phyloP scores from a whole-genome alignment of 495 filamentous ascomycete species.

The Xylaria venustula region DNA sequence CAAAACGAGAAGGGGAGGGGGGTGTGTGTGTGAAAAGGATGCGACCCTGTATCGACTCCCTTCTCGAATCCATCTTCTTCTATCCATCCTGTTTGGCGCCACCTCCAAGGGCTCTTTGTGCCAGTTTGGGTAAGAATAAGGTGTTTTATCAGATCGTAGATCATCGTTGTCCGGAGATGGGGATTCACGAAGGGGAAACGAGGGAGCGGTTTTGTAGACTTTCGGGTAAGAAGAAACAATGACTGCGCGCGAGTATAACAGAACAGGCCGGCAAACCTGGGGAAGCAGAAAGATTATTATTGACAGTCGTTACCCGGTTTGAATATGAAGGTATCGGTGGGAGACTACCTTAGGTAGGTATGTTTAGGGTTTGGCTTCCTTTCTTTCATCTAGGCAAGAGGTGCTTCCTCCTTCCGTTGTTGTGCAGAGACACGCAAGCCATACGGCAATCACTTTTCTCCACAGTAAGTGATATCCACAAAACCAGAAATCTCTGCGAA shows the following conservation, averaged over 20 bases:
- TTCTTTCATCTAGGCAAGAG: not conserved
- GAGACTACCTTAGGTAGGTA: not conserved
- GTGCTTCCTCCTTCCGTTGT: not conserved
- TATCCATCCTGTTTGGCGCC: constrained; percentile 3
- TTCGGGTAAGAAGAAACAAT: not conserved
- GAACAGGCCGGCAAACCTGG: too few species aligned
- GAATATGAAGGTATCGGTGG: not conserved
- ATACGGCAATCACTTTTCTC: not conserved
- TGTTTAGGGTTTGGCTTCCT: too few species aligned
- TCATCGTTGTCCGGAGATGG: not conserved
- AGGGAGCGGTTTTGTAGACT: not conserved
- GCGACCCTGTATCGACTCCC: constrained; percentile 1
- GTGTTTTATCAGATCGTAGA: not conserved
- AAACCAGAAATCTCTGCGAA: not conserved
- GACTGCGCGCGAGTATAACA: not conserved
- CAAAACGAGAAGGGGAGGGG: not conserved
- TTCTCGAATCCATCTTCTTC: not conserved
- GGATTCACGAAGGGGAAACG: not conserved
- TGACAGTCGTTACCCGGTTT: not conserved
- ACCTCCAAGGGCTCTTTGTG: not conserved
- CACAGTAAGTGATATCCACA: constrained; percentile 3
- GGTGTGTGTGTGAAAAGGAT: not conserved
- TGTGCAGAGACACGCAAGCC: not conserved
- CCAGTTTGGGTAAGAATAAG: not conserved
- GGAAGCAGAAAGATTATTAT: not conserved